These are phyloP conservation scores for Sphagnum contortum DNA, from an alignment of 225 moss, liverwort and hornwort species.

Conservation along the genomic window DNA sequence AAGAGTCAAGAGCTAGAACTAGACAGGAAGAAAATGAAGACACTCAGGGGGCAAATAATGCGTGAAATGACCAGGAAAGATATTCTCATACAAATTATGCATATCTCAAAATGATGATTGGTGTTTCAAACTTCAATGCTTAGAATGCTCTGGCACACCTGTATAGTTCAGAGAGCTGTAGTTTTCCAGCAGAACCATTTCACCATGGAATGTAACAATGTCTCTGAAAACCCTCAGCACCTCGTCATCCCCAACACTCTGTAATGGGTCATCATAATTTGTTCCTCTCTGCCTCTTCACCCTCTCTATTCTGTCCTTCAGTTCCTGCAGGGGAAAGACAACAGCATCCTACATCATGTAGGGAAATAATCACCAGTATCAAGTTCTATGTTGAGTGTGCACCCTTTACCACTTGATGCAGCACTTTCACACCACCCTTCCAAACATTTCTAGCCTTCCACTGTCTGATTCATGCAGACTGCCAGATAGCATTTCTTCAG, in stretches of 20 bases:
- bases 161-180: slow-evolving; percentile 62
- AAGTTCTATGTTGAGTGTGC: no score
- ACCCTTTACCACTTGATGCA: no score
- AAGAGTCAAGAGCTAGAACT: not conserved
- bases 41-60: not conserved
- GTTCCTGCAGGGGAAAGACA: slow-evolving; percentile 15
- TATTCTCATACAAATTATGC: not conserved
- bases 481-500: no score
- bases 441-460: no score
- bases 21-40: not conserved
- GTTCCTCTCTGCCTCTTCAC: slow-evolving; percentile 37
- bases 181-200: slow-evolving; percentile 57
- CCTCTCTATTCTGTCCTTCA: slow-evolving; percentile 45
- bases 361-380: no score
- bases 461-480: no score
- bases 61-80: not conserved
- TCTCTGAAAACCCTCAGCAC: slow-evolving; percentile 43
- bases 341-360: no score
- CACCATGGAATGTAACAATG: slow-evolving; percentile 54
- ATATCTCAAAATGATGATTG: not conserved
- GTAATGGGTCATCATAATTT: slow-evolving; percentile 5
- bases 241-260: slow-evolving; percentile 34
- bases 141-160: slow-evolving; percentile 9
- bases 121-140: no score
- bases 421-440: no score